phyloP scores from a whole-genome alignment of 2,329 filamentous ascomycete species.

The Cordyceps javanica region DNA sequence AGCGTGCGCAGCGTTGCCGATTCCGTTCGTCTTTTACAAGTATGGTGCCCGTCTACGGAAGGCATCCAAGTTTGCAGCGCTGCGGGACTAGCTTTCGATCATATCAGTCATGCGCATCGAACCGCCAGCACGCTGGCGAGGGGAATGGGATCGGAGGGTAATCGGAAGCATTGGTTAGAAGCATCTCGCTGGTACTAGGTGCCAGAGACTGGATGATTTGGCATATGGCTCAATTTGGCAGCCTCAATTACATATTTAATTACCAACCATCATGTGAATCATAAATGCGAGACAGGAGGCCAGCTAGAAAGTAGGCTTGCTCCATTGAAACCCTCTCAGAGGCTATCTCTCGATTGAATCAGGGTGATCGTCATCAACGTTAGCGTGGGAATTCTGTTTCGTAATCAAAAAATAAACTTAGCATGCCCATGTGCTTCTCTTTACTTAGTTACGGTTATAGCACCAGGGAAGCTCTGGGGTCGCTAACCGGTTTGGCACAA shows the following conservation, averaged over 20 bases:
- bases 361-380: too few species aligned
- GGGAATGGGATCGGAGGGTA: not conserved
- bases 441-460: not conserved
- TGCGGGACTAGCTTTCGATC: constrained; percentile 10
- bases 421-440: not conserved
- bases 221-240: too few species aligned
- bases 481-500: not conserved
- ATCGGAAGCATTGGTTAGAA: not conserved
- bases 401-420: not conserved
- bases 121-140: not conserved
- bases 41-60: constrained; percentile 39
- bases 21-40: constrained; percentile 53
- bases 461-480: not conserved
- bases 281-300: not conserved
- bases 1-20: constrained; percentile 39
- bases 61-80: constrained; percentile 33
- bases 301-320: not conserved
- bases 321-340: not conserved
- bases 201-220: too few species aligned
- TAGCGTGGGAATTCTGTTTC: not conserved
- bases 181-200: too few species aligned
- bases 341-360: not conserved
- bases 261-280: too few species aligned
- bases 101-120: not conserved
- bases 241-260: too few species aligned